Evolutionary conservation across 2,329 filamentous ascomycete genomes (phyloP).

Genomic region (Geosmithia putterillii): DNA sequence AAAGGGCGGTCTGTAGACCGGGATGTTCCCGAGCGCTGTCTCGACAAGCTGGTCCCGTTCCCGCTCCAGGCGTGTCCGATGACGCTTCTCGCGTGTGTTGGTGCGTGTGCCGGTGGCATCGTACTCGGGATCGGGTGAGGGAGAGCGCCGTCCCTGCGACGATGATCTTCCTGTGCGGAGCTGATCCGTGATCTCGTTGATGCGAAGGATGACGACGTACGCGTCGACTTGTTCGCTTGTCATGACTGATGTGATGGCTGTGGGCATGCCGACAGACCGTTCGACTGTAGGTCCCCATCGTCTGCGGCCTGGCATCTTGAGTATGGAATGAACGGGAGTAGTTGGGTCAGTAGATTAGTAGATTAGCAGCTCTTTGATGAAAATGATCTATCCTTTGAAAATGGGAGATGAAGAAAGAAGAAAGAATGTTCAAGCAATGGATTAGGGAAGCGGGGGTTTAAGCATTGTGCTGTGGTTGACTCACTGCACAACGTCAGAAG

Average conservation of each 20-base stretch:
- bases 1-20: constrained; percentile 65
- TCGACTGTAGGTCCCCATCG: no score
- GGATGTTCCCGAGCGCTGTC: constrained; percentile 67
- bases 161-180: constrained; percentile 37
- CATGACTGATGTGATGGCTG: constrained; percentile 29
- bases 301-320: no score
- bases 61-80: constrained; percentile 64
- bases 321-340: no score
- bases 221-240: constrained; percentile 70
- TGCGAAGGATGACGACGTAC: constrained; percentile 63
- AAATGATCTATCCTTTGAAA: no score
- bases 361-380: no score
- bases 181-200: constrained; percentile 73
- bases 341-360: no score
- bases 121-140: constrained; percentile 62
- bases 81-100: constrained; percentile 68
- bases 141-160: constrained; percentile 26
- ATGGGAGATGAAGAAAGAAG: no score
- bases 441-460: no score
- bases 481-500: no score
- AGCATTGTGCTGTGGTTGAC: no score
- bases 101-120: constrained; percentile 71
- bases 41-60: constrained; percentile 69
- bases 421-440: no score
- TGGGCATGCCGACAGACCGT: background rate